Percentiles rank a stretch among this genome's conserved stretches.
Evolutionary conservation across 768 basidiomycete species (phyloP).

Genomic region (Suillus occidentalis): DNA sequence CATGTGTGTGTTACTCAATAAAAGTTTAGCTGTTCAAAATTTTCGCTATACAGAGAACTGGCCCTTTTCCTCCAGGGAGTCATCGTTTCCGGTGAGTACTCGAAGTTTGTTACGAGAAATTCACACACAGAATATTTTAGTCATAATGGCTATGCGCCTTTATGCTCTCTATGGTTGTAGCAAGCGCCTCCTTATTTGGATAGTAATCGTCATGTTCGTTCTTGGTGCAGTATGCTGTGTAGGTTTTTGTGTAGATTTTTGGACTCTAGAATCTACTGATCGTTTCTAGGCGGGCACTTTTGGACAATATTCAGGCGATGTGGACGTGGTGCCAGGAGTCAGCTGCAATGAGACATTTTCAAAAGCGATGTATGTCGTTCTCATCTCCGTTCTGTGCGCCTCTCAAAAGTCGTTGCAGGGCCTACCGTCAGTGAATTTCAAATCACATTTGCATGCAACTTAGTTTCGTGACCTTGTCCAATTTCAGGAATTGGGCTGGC

Average conservation of each 20-base stretch:
- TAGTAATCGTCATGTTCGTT: conserved; percentile 34
- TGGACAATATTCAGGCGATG: conserved; percentile 46
- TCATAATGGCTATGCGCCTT: conserved; percentile 46
- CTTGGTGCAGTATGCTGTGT: conserved; percentile 38
- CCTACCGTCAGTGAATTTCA: conserved; percentile 22
- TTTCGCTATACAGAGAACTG: conserved; percentile 40
- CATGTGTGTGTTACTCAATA: background rate
- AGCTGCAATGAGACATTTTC: conserved; percentile 28
- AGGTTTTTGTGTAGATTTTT: conserved; percentile 18
- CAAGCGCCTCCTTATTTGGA: conserved; percentile 34
- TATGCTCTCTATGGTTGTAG: conserved; percentile 50
- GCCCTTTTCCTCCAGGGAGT: conserved; percentile 45
- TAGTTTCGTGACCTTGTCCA: background rate
- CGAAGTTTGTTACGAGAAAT: background rate
- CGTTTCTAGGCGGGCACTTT: conserved; percentile 23
- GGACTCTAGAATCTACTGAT: background rate
- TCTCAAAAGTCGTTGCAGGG: background rate
- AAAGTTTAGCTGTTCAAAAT: conserved; percentile 39
- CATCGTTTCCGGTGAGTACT: conserved; percentile 43
- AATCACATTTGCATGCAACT: background rate
- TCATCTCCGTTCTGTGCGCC: background rate
- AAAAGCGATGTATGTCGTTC: conserved; percentile 5
- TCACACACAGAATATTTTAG: conserved; percentile 21
- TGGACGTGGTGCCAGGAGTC: conserved; percentile 19
- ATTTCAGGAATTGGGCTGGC: conserved; percentile 31